These are phyloP conservation scores for Mycena leptocephala DNA, from an alignment of 768 basidiomycete genomes.

Conservation along the genomic window DNA sequence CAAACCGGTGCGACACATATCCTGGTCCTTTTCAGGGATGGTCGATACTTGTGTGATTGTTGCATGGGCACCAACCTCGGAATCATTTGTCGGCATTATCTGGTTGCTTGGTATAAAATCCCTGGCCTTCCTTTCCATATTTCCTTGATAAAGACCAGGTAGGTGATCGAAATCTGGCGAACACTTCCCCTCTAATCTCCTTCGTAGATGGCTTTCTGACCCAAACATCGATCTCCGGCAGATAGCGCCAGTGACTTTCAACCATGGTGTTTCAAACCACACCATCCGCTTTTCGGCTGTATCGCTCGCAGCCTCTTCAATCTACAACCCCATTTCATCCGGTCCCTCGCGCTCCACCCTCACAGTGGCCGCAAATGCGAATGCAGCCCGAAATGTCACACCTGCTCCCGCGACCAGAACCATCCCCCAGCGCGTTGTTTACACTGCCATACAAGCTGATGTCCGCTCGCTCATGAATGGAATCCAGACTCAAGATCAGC, in stretches of 20 bases:
- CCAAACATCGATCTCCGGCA: conserved; percentile 12
- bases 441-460: conserved; percentile 43
- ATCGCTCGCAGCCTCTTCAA: conserved; percentile 12
- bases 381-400: not conserved
- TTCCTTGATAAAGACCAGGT: conserved; percentile 32
- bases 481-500: conserved; percentile 47
- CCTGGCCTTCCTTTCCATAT: conserved; percentile 44
- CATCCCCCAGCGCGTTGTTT: conserved; percentile 40
- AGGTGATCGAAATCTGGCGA: too few species aligned
- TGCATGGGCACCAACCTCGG: conserved; percentile 52
- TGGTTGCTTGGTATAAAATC: conserved; percentile 39
- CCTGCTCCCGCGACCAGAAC: conserved; percentile 41
- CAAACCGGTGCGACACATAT: conserved; percentile 42
- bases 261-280: not conserved
- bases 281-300: too few species aligned
- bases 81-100: conserved; percentile 52
- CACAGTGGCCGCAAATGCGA: not conserved
- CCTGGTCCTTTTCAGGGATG: conserved; percentile 42
- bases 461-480: conserved; percentile 38
- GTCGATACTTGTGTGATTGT: conserved; percentile 53
- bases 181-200: too few species aligned
- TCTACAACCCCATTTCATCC: not conserved
- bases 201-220: conserved; percentile 45
- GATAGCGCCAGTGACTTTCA: conserved; percentile 20
- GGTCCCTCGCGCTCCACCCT: not conserved